Evolutionary conservation across 2,329 filamentous ascomycete genomes (phyloP), one percentile per base, ranked within the genome.

Genomic region (Colletotrichum cordylinicola): DNA sequence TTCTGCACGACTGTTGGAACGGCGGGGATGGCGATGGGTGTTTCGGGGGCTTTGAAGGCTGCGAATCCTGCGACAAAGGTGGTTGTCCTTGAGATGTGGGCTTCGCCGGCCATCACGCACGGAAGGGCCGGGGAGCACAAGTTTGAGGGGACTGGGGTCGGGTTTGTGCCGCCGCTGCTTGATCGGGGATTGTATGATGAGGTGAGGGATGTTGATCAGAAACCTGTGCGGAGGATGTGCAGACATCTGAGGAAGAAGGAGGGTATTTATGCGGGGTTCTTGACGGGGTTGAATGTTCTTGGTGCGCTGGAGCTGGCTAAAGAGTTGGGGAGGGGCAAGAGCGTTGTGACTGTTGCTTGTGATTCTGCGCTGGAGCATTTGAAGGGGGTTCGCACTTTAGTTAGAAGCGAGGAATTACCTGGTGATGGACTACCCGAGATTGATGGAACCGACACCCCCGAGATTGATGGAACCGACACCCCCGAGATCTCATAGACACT

Each of bases 1-100:
- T 78, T 78, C 7, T 78, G 77, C n/a, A 72, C 48, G 15, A 70
- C 75, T 9, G 31, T 78, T 24, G 77, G 72, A 1, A 76, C 68
- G 1, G 72, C 75, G 5, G 72, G 77, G 8, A 61, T 78, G 48
- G 33, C 43, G 16, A 76, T 75, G 55, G 76, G 77, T 8, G 72
- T 77, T 9, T 33, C 77, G 3, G 16, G 21, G 9, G 56, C 43
- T 16, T 4, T 74, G 13, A 76, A 69, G 16, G 64, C 64, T n/a
- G 13, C 13, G 7, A 55, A 39, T 2, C 35, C 24, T 4, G 39
- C 55, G 10, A 67, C 65, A 3, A 35, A 48, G 13, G 60, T 74
- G 6, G 60, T 66, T 43, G 27, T 69, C 2, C 70, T 74, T 15
- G 74, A 76, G 61, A 58, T 70, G 10, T 58, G 21, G 15, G 33